Evolutionary conservation across 202 grass and related monocot genomes (phyloP), one percentile per base, ranked within the genome.

Genomic region (Carex sylvatica): DNA sequence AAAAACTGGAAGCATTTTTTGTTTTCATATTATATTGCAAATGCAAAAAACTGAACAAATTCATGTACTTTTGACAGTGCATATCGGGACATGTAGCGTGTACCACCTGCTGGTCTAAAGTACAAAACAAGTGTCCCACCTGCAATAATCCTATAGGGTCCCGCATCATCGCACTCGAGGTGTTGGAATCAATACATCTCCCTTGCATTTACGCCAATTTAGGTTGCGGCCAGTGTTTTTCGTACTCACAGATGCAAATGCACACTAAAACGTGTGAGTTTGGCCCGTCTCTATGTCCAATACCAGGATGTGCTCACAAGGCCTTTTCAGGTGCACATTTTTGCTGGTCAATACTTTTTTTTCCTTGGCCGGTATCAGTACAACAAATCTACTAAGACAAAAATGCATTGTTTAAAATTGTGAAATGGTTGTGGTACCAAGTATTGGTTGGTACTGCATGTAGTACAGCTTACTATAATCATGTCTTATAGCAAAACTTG

Each of bases 81-180:
- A 90, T 64, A 54, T 89, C 89, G 59, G 91, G 94, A 19, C 94
- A 97, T 83, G 89, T 97, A 69, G 91, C 89, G 7, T 97, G 94
- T 44, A 56, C 82, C 82, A 87, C 88, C 53, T 97, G 94, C 86
- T 92, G 94, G 82, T 87, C 82, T 28, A 93, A 68, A 78, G 87
- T 93, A 20, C 77, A 16, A 23, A 85, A 93, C 33, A 93, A 93
- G 79, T 97, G 94, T 52, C 87, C 86, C 28, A 19, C 90, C n/a
- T 97, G 94, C 83, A 88, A 88, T 11, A 12, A 12, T 11, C 46
- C 46, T 10, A 12, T 49, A 49, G 63, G 65, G 14, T 54, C 19
- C 26, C 89, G 88, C 0, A 94, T 88, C 55, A 90, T 92, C 81
- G 84, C 84, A 46, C 38, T 97, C 55, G 91, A 92, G 84, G 84